Evolutionary conservation across 768 basidiomycete genomes (phyloP).

Genomic region (Tricholoma saponaceum): DNA sequence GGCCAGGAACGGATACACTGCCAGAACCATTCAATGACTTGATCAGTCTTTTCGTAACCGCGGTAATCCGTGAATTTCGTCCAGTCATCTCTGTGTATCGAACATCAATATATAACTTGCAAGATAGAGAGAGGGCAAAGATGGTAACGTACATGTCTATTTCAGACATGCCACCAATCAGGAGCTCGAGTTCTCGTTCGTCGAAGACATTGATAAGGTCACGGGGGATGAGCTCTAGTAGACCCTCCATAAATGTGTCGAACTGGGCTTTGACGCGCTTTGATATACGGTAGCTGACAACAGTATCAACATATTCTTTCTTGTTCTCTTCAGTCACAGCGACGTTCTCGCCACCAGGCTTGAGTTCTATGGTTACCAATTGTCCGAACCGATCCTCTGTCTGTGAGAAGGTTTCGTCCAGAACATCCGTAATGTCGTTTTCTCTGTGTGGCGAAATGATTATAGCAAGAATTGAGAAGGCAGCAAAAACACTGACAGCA

Average conservation of each 20-base stretch:
- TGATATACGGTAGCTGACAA: conserved; percentile 82
- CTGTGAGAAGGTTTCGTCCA: conserved; percentile 68
- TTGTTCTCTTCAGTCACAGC: conserved; percentile 74
- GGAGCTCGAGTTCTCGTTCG: conserved; percentile 81
- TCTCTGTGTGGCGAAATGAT: conserved; percentile 37
- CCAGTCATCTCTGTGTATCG: conserved; percentile 70
- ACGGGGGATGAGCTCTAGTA: conserved; percentile 78
- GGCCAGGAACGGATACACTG: conserved; percentile 89
- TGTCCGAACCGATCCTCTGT: conserved; percentile 79
- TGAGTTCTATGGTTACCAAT: conserved; percentile 61
- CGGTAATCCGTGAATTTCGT: conserved; percentile 92
- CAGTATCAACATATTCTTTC: conserved; percentile 69
- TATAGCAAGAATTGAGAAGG: not conserved
- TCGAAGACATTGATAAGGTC: conserved; percentile 89
- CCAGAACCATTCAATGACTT: conserved; percentile 96
- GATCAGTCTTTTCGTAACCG: conserved; percentile 80
- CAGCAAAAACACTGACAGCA: conserved; percentile 50
- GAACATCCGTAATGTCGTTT: conserved; percentile 70
- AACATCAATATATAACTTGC: conserved; percentile 4
- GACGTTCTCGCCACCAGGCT: conserved; percentile 54
- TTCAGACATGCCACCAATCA: conserved; percentile 92
- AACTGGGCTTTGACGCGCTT: conserved; percentile 82
- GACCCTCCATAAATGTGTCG: conserved; percentile 80
- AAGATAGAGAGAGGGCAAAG: conserved; percentile 6
- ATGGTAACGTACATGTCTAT: conserved; percentile 66